Evolutionary conservation across 192 early-diverging fungal species (phyloP), one percentile per base, ranked within the genome.

Genomic region (Backusella tarrabulga): DNA sequence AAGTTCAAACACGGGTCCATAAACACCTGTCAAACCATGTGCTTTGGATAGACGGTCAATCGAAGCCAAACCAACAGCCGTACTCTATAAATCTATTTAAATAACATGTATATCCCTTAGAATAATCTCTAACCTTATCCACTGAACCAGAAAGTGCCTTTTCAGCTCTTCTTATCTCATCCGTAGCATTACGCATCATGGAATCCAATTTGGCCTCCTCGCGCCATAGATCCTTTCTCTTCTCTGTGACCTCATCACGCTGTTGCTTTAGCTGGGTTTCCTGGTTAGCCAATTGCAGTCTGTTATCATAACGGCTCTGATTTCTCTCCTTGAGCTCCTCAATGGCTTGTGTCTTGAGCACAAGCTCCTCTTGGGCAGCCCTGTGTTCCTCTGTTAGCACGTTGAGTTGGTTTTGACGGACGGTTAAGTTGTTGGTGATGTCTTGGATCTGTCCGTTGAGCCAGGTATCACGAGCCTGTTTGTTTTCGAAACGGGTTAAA

Each of bases 1-100:
- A 36, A 98, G 91, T 80, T 97, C 91, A 81, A 93, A 97, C 40
- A 99, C 85, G 23, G 96, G 94, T 0, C 98, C 98, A 79, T 96
- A 93, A 9, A 97, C 92, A 15, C 97, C 97, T 0, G 71, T 76
- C 7, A 93, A 72, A 34, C 92, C 83, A 14, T 90, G 85, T 21
- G 87, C 78, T 56, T 93, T 87, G 1, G 89, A 87, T 67, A 99
- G 93, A 32, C 85, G 83, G 0, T 82, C 67, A 14, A 99, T 88
- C 29, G 92, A 87, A 40, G 90, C 87, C 12, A 99, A 77, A 23
- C 96, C 98, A n/a, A 87, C 83, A 67, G 88, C 90, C 0, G 94
- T 97, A 60, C 92, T 91, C 81, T 92, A 79, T 63, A 73, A 42
- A 82, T 41, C 29, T 42, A 29, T 36, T 12, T 52, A 40, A 12